phyloP scores from a whole-genome alignment of 441 rosid species.

The Rhodomyrtus psidioides region DNA sequence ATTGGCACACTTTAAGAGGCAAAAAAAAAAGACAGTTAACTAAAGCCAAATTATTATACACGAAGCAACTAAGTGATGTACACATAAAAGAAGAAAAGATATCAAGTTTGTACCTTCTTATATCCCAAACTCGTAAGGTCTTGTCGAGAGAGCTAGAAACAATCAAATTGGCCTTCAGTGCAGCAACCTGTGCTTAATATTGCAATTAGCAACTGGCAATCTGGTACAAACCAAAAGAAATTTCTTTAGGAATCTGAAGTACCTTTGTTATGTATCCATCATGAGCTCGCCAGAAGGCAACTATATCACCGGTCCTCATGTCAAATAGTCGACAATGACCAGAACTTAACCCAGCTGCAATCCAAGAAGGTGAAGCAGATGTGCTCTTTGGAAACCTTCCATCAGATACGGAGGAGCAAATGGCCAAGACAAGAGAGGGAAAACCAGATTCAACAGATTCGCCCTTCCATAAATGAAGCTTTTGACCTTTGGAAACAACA shows the following conservation, averaged over 20 bases:
- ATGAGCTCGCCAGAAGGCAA: conserved; percentile 86
- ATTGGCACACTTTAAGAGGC: background rate
- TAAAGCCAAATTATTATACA: background rate
- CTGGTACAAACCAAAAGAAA: background rate
- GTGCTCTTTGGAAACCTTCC: conserved; percentile 37
- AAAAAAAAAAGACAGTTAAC: background rate
- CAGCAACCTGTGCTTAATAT: conserved; percentile 54
- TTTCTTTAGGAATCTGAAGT: background rate
- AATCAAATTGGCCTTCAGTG: conserved; percentile 76
- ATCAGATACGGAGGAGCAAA: conserved; percentile 70
- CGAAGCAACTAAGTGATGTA: background rate
- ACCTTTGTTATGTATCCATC: conserved; percentile 93
- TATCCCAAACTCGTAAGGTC: conserved; percentile 81
- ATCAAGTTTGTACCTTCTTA: conserved; percentile 49
- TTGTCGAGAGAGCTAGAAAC: conserved; percentile 91
- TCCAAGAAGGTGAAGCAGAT: conserved; percentile 58
- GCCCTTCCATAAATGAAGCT: conserved; percentile 86
- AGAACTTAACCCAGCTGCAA: conserved; percentile 86
- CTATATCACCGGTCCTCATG: conserved; percentile 52
- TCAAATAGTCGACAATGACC: conserved; percentile 87
- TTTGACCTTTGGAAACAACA: conserved; percentile 61
- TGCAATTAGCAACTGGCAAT: conserved; percentile 2
- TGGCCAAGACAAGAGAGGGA: conserved; percentile 76
- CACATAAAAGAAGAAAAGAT: background rate
- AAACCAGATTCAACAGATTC: conserved; percentile 62